Conservation (phyloP, 192 early-diverging fungal genomes). For the Pecoramyces ruminantium region DNA sequence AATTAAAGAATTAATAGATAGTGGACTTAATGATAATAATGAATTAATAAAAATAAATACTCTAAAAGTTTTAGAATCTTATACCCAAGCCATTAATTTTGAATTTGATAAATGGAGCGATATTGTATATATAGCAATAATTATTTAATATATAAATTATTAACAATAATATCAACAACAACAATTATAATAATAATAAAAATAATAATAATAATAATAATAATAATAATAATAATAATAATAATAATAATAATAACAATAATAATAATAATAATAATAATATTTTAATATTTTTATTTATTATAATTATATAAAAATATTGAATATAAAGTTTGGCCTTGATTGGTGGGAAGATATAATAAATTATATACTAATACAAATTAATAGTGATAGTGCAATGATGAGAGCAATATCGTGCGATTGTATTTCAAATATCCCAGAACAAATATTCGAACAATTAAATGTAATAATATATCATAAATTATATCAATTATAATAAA, state of each 20-base stretch:
- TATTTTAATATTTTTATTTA: too few relatives aligned
- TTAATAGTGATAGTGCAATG: neutral
- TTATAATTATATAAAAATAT: too few relatives aligned
- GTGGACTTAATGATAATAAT: neutral
- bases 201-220: too few relatives aligned
- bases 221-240: too few relatives aligned
- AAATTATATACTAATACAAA: neutral
- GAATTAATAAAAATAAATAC: neutral
- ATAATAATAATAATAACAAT: too few relatives aligned
- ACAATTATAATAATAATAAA: too few relatives aligned
- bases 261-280: too few relatives aligned
- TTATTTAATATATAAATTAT: neutral
- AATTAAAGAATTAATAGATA: neutral
- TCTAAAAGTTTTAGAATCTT: neutral
- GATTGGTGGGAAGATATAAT: neutral
- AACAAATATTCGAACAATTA: neutral
- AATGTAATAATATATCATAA: neutral
- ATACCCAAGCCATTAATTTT: neutral
- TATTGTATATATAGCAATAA: neutral
- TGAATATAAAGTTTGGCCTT: neutral
- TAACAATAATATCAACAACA: too few relatives aligned
- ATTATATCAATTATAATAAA: too few relatives aligned
- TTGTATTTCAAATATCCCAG: neutral
- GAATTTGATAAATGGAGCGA: neutral
- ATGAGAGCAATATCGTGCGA: neutral